Conservation (phyloP, 2,329 filamentous ascomycete genomes). For the Cladophialophora yegresii region DNA sequence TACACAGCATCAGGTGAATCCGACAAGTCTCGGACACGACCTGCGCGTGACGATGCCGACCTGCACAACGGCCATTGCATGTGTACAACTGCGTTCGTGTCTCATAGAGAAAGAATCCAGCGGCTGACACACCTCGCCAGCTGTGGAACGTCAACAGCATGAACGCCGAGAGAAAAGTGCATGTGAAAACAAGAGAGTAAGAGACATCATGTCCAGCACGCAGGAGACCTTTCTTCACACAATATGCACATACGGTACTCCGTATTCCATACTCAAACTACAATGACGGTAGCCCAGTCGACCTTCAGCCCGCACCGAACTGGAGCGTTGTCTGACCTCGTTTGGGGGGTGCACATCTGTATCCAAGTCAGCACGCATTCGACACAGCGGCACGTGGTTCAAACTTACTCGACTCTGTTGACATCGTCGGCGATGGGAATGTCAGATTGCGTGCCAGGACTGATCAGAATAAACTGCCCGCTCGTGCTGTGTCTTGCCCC, state of each 20-base stretch:
- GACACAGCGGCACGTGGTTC: background rate
- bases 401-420: slow-evolving; percentile 47
- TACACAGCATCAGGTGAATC: background rate
- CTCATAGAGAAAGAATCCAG: background rate
- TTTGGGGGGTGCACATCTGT: slow-evolving; percentile 49
- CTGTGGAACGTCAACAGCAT: background rate
- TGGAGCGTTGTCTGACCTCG: slow-evolving; percentile 47
- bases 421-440: slow-evolving; percentile 51
- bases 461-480: slow-evolving; percentile 93
- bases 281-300: background rate
- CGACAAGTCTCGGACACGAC: background rate
- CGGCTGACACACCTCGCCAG: background rate
- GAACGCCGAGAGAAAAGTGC: background rate
- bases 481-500: slow-evolving; percentile 85
- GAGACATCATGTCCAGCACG: background rate
- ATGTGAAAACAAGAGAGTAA: background rate
- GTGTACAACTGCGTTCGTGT: background rate
- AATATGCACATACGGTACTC: background rate
- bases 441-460: slow-evolving; percentile 75
- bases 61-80: background rate
- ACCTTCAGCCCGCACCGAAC: slow-evolving; percentile 36
- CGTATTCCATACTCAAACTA: background rate
- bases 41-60: background rate
- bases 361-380: slow-evolving; percentile 22
- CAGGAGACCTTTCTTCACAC: background rate